phyloP scores from a whole-genome alignment of 139 green algal genomes.

The Dunaliella primolecta region DNA sequence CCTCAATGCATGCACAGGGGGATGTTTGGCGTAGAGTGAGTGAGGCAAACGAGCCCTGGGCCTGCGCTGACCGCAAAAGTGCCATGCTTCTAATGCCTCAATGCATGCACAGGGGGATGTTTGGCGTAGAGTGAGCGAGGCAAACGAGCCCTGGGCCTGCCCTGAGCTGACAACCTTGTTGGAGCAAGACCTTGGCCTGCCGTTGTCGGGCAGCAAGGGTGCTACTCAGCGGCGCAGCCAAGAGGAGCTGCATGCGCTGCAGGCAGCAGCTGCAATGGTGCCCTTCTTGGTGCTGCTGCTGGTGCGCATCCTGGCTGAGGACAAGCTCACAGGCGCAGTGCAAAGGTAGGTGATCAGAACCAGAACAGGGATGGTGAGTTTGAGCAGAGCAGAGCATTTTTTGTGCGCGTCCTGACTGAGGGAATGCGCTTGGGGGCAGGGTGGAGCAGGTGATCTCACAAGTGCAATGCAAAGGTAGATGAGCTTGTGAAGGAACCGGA shows the following conservation, averaged over 20 bases:
- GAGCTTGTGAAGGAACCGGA: no score
- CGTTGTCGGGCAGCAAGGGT: not conserved
- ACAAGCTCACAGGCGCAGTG: constrained; percentile 29
- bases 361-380: no score
- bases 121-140: not conserved
- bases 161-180: not conserved
- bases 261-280: not conserved
- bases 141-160: not conserved
- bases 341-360: constrained; percentile 16
- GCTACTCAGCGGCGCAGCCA: not conserved
- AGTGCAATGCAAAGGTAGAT: no score
- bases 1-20: no score
- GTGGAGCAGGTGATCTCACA: no score
- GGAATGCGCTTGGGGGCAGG: no score
- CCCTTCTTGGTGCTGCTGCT: constrained; percentile 45
- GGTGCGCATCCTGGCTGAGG: constrained; percentile 38
- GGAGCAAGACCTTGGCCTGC: not conserved
- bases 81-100: no score
- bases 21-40: not conserved
- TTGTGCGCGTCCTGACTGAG: no score
- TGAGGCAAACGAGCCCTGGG: not conserved
- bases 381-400: no score
- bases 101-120: not conserved
- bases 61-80: not conserved
- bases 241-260: constrained; percentile 1